Evolutionary conservation across 441 rosid species (phyloP).

Genomic region (Syzygium malaccense): DNA sequence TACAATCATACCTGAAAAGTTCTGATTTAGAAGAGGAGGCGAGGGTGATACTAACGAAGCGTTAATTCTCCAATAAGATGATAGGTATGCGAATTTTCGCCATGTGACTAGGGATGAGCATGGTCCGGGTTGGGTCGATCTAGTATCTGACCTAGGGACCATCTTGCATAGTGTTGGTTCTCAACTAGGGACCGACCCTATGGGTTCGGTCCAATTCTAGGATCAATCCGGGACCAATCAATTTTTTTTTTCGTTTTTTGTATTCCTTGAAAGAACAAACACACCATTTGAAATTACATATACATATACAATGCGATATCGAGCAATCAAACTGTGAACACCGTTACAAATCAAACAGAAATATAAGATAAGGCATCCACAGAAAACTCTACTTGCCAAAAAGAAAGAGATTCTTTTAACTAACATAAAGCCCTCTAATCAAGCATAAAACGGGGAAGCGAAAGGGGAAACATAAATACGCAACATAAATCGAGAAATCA

Average conservation of each 20-base stretch:
- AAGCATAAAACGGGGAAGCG: too few species aligned
- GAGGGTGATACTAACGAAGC: slow-evolving; percentile 18
- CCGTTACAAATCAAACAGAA: neutral
- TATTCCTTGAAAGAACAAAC: neutral
- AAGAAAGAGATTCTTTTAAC: neutral
- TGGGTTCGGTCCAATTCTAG: fast-evolving
- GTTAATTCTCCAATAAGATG: slow-evolving; percentile 8
- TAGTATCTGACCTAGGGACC: too few species aligned
- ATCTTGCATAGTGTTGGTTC: too few species aligned
- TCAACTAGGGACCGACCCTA: neutral
- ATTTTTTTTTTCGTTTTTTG: neutral
- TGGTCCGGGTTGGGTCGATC: too few species aligned
- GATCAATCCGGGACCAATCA: neutral
- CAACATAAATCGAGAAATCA: neutral
- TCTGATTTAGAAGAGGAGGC: slow-evolving; percentile 15
- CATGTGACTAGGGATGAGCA: neutral
- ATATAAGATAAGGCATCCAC: neutral
- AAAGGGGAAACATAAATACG: too few species aligned
- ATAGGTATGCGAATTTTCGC: slow-evolving; percentile 1
- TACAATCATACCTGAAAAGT: slow-evolving; percentile 18
- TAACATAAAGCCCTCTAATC: neutral
- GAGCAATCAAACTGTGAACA: neutral
- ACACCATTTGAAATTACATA: neutral
- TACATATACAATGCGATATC: neutral
- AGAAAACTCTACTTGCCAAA: neutral